Percentiles rank a stretch among this genome's conserved stretches.
Evolutionary conservation across 2,329 filamentous ascomycete genomes (phyloP).

Genomic region (Aspergillus luchuensis): DNA sequence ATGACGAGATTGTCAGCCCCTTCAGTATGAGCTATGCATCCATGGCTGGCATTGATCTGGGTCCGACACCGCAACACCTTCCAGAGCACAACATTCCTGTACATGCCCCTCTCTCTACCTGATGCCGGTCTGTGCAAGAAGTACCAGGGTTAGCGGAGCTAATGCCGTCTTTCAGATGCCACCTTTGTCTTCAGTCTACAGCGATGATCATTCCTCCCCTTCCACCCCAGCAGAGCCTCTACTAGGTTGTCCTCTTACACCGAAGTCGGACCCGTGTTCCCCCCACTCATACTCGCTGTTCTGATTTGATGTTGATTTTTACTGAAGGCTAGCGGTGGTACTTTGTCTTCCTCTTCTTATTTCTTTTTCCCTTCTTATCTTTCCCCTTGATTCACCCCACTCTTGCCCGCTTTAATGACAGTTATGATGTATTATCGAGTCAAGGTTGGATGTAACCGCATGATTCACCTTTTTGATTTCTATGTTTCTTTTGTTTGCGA

Average conservation of each 20-base stretch:
- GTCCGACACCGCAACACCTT: conserved; percentile 37
- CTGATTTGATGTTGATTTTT: conserved; percentile 8
- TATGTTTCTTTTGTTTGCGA: conserved; percentile 13
- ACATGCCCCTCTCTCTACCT: conserved; percentile 40
- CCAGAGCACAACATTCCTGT: conserved; percentile 45
- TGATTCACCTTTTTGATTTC: conserved; percentile 11
- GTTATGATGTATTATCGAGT: conserved; percentile 11
- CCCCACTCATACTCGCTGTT: conserved; percentile 37
- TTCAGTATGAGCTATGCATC: conserved; percentile 64
- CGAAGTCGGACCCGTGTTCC: conserved; percentile 44
- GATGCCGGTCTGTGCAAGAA: conserved; percentile 21
- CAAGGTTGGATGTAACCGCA: conserved; percentile 3
- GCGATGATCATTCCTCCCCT: conserved; percentile 43
- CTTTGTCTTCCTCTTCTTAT: conserved; percentile 1
- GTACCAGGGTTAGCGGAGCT: conserved; percentile 18
- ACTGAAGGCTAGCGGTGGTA: background rate
- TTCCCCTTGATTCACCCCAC: too few species aligned
- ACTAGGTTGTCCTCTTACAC: conserved; percentile 45
- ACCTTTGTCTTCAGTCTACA: conserved; percentile 39
- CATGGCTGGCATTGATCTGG: conserved; percentile 59
- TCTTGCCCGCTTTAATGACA: conserved; percentile 7
- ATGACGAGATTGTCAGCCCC: conserved; percentile 59
- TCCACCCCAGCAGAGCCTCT: conserved; percentile 46
- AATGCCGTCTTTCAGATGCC: conserved; percentile 36
- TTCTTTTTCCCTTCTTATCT: background rate